A percentile compares a stretch with the other conserved stretches of the same genome.
Evolutionary conservation across 768 basidiomycete species (phyloP).

Genomic region (Hortiboletus flavorubellus): DNA sequence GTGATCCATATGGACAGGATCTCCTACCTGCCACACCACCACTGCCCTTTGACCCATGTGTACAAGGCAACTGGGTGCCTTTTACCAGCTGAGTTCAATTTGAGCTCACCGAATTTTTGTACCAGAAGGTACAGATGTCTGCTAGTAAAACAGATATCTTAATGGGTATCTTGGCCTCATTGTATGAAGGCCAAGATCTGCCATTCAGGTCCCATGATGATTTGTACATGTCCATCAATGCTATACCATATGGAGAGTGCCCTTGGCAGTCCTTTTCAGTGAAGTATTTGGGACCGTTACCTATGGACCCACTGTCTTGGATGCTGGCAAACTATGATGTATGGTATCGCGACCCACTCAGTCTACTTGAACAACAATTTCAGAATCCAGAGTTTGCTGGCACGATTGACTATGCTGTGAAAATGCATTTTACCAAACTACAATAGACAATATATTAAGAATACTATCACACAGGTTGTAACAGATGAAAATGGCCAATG

Average conservation of each 20-base stretch:
- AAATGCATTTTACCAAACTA: not conserved
- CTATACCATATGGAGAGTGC: not conserved
- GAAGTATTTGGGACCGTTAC: not conserved
- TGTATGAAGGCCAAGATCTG: not conserved
- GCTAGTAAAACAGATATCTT: not conserved
- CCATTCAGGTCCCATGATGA: not conserved
- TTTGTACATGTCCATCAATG: not conserved
- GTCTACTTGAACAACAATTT: not conserved
- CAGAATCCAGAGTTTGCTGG: not conserved
- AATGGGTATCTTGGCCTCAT: not conserved
- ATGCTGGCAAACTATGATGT: not conserved
- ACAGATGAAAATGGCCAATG: not conserved
- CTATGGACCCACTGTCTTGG: not conserved
- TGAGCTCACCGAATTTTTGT: too few relatives aligned
- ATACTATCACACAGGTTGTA: not conserved
- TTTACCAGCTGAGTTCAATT: too few relatives aligned
- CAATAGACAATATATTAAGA: too few relatives aligned
- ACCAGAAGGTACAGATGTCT: not conserved
- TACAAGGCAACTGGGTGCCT: not conserved
- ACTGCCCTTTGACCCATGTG: too few relatives aligned
- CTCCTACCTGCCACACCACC: too few relatives aligned
- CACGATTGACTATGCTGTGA: not conserved
- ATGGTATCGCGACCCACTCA: not conserved
- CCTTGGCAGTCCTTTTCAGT: not conserved
- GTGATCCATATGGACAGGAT: too few relatives aligned